Evolutionary conservation across 306 rosid genomes (phyloP), one percentile per base, ranked within the genome.

Genomic region (Prunus kanzakura): DNA sequence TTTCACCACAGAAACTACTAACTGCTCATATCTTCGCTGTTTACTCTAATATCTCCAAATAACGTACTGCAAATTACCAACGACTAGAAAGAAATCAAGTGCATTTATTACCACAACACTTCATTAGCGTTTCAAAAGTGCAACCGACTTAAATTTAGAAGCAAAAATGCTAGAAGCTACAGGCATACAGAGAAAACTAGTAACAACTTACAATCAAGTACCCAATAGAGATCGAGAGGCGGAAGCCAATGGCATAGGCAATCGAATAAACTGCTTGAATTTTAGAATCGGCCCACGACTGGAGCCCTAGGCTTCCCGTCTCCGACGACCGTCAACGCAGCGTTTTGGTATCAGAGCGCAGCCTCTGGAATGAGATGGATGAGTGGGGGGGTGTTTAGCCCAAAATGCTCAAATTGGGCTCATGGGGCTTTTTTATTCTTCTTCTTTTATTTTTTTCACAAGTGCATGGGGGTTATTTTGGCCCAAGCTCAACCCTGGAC

Each of bases 191-290:
- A 55, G 12, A 54, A 32, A 54, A 30, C 0, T 56, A 71, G 47
- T 18, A 25, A 30, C 66, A 61, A 61, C 66, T 19, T 11, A 32
- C 6, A 46, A 72, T 12, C 1, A 13, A 38, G 11, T 19, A 30
- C 74, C 93, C 20, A 88, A 83, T 65, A 89, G 83, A 75, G 98
- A 92, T 86, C 99, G 93, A 84, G 96, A 86, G 63, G 90, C 88
- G 10, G 83, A 82, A 64, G 86, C 86, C 86, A 77, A 91, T 82
- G 74, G 90, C 90, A 49, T 62, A 75, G 1, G 97, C 93, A 30
- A 92, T 73, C 0, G 87, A 85, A 67, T 80, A 88, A 61, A 91
- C 79, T 35, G 92, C 91, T 73, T 89, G 91, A 92, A 92, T 92
- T 93, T 91, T 98, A 14, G 89, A 79, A 67, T 88, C 90, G 64